A percentile compares a stretch with the other conserved stretches of the same genome.
Evolutionary conservation across 352 stramenopile species (phyloP).

Genomic region (Phytopythium boreale): DNA sequence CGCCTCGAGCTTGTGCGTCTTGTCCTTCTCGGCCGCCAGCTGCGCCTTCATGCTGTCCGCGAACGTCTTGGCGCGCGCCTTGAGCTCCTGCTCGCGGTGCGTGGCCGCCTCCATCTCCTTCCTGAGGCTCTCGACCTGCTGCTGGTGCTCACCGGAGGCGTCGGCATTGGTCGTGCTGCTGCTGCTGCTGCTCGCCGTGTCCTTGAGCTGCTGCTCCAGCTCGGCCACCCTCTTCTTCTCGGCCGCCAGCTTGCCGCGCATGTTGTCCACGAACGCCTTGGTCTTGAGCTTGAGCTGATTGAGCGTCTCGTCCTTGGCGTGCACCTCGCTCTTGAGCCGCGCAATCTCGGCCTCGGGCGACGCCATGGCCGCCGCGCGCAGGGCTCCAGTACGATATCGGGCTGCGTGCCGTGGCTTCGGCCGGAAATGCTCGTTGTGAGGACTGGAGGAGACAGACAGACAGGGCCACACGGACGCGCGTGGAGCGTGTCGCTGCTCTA

Average conservation of each 20-base stretch:
- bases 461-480: too few relatives aligned
- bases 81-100: constrained; percentile 60
- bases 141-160: not conserved
- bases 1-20: constrained; percentile 41
- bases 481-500: too few relatives aligned
- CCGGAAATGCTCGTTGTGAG: constrained; percentile 1
- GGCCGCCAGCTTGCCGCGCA: constrained; percentile 52
- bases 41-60: constrained; percentile 68
- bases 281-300: constrained; percentile 83
- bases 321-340: constrained; percentile 52
- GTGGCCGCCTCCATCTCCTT: constrained; percentile 39
- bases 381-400: not conserved
- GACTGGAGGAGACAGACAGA: too few relatives aligned
- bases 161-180: constrained; percentile 1
- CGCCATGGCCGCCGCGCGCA: constrained; percentile 1
- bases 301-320: constrained; percentile 75
- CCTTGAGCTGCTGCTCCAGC: constrained; percentile 49
- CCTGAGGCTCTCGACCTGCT: constrained; percentile 37
- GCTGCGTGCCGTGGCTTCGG: not conserved
- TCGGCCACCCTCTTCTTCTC: constrained; percentile 69
- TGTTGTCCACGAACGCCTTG: constrained; percentile 81
- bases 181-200: constrained; percentile 1
- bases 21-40: constrained; percentile 58
- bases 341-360: constrained; percentile 36
- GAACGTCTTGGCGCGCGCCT: constrained; percentile 63